Evolutionary conservation across 1,284 basidiomycete genomes (phyloP), one percentile per base, ranked within the genome.

Genomic region (Kwoniella shivajii): DNA sequence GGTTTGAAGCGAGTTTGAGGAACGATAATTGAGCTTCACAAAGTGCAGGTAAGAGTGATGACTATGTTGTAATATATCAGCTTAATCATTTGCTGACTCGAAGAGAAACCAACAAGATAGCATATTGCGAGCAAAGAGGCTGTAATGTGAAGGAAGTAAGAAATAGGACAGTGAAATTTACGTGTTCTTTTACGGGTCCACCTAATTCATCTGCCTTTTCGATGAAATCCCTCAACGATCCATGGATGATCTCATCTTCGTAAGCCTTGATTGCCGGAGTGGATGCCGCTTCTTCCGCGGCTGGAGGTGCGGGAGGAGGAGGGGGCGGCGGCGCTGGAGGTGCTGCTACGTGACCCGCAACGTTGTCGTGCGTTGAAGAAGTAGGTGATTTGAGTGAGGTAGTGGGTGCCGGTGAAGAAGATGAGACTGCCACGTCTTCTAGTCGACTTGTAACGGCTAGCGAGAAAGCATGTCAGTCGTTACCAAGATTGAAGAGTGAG

Each of bases 391-490:
- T 61, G 38, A 69, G 54, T 18, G 67, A 51, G 3, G 63, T 56
- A 22, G 56, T 43, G 6, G 62, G 50, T 3, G 65, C 54, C n/a
- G 60, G 60, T 16, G 72, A 63, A 13, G 68, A 65, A 47, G 71
- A 73, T 27, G 81, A 80, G 57, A 82, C 77, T 51, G 88, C 89
- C 59, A 97, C 83, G 74, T 99, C 95, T 78, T 99, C 95, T 27
- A 99, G 85, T 51, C 95, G 86, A 49, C 91, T 92, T 7, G 93
- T 94, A 2, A 92, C 92, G 43, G 96, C 95, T 82, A 95, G 89
- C 68, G 26, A 22, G 13, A 38, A 4, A 18, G 33, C 6, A 7
- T 20, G 29, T 45, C 20, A 53, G 6, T 14, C 41, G 3, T 10
- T 11, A 20, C 39, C 37, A 38, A 27, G 31, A 9, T 20, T 16